Conservation (phyloP, 495 filamentous ascomycete genomes). For the Tricharina praecox region DNA sequence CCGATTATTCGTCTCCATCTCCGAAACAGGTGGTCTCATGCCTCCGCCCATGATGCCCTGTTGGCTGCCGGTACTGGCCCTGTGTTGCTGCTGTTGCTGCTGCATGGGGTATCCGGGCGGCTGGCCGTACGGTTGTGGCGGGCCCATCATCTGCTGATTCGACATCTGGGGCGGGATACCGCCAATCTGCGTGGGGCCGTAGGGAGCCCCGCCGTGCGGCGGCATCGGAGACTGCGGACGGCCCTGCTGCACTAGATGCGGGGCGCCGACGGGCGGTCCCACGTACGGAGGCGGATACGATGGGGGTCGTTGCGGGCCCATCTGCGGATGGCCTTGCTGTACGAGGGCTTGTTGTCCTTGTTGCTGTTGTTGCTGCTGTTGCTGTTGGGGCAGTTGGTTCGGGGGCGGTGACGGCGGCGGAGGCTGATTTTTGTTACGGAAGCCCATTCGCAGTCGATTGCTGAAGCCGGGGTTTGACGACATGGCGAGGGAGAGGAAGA, state of each 20-base stretch:
- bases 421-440: constrained; percentile 2
- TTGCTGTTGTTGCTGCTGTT: too few relatives aligned
- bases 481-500: neutral
- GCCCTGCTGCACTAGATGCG: constrained; percentile 14
- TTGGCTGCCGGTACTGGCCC: constrained; percentile 15
- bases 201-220: constrained; percentile 17
- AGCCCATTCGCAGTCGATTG: constrained; percentile 3
- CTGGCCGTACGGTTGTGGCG: neutral
- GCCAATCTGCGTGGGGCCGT: constrained; percentile 23
- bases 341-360: too few relatives aligned
- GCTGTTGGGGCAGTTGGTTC: too few relatives aligned
- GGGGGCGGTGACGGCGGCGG: constrained; percentile 2
- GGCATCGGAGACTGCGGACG: constrained; percentile 24
- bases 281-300: constrained; percentile 24
- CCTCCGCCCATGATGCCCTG: constrained; percentile 11
- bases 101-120: constrained; percentile 5
- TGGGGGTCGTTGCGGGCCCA: constrained; percentile 7
- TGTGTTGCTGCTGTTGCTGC: constrained; percentile 16
- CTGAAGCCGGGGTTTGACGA: neutral
- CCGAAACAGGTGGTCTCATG: constrained; percentile 38
- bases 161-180: constrained; percentile 22
- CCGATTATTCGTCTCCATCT: constrained; percentile 72
- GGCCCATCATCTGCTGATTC: constrained; percentile 18
- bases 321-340: neutral
- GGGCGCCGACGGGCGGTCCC: constrained; percentile 9